Evolutionary conservation across 495 filamentous ascomycete genomes (phyloP).

Genomic region (Aspergillus sclerotioniger): DNA sequence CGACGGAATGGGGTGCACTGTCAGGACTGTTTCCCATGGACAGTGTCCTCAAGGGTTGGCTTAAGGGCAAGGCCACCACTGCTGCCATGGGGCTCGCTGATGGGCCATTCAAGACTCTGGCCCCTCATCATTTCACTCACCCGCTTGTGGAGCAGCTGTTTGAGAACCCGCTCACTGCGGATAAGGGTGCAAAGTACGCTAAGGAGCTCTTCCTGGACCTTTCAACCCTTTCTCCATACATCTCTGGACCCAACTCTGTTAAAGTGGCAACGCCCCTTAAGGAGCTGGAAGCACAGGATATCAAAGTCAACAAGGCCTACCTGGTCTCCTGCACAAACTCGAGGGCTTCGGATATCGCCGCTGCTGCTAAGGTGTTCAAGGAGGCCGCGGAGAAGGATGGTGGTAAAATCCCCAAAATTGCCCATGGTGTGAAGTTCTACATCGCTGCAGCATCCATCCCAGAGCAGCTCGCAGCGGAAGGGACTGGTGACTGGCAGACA

Average conservation of each 20-base stretch:
- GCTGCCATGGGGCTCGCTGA: conserved; percentile 54
- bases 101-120: conserved; percentile 35
- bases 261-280: conserved; percentile 74
- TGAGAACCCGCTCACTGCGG: conserved; percentile 62
- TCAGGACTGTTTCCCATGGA: conserved; percentile 86
- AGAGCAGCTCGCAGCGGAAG: conserved; percentile 79
- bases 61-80: conserved; percentile 70
- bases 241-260: conserved; percentile 90
- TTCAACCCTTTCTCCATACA: conserved; percentile 79
- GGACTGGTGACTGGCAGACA: conserved; percentile 82
- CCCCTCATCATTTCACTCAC: conserved; percentile 61
- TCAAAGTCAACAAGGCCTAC: conserved; percentile 83
- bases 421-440: conserved; percentile 79
- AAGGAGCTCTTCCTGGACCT: conserved; percentile 78
- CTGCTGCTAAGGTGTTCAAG: conserved; percentile 83
- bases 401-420: conserved; percentile 68
- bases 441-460: conserved; percentile 82
- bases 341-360: conserved; percentile 75
- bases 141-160: conserved; percentile 69
- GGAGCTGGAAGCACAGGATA: conserved; percentile 69
- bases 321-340: conserved; percentile 91
- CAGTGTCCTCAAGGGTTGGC: conserved; percentile 66
- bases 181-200: conserved; percentile 76
- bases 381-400: conserved; percentile 61
- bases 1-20: conserved; percentile 90